phyloP scores from a whole-genome alignment of 2,329 filamentous ascomycete genomes.

The Chaetothyriales sp. region DNA sequence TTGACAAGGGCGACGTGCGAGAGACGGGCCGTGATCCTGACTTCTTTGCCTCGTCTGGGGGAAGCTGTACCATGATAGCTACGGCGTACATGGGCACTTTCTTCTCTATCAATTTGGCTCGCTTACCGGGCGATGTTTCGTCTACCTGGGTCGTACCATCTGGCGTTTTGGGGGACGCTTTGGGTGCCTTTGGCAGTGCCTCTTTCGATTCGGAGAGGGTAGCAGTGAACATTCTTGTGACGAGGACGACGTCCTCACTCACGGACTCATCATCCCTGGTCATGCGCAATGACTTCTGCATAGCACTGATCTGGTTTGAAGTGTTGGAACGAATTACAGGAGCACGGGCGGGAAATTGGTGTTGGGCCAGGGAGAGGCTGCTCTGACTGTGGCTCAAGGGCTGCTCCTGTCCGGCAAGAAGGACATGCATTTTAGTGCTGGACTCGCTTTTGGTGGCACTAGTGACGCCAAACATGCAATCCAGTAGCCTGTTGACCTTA shows the following conservation, averaged over 20 bases:
- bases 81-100: conserved; percentile 48
- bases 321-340: conserved; percentile 8
- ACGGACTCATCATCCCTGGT: conserved; percentile 12
- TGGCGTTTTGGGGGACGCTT: not conserved
- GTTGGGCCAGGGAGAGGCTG: conserved; percentile 4
- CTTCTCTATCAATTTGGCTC: conserved; percentile 36
- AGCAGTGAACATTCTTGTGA: conserved; percentile 48
- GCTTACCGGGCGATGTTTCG: conserved; percentile 19
- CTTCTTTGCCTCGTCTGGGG: conserved; percentile 22
- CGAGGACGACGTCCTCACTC: conserved; percentile 38
- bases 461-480: conserved; percentile 48
- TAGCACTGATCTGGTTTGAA: conserved; percentile 10
- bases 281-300: conserved; percentile 9
- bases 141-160: conserved; percentile 2
- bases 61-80: conserved; percentile 43
- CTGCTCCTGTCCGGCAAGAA: conserved; percentile 22
- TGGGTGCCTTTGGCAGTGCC: conserved; percentile 18
- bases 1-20: conserved; percentile 23
- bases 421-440: conserved; percentile 47
- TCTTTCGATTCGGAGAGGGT: conserved; percentile 36
- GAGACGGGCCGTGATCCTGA: conserved; percentile 1
- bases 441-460: conserved; percentile 45
- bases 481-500: conserved; percentile 39
- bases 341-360: conserved; percentile 10
- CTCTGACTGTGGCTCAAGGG: not conserved